Evolutionary conservation across 2,329 filamentous ascomycete genomes (phyloP), one percentile per base, ranked within the genome.

Genomic region (Penicillium janthinellum): DNA sequence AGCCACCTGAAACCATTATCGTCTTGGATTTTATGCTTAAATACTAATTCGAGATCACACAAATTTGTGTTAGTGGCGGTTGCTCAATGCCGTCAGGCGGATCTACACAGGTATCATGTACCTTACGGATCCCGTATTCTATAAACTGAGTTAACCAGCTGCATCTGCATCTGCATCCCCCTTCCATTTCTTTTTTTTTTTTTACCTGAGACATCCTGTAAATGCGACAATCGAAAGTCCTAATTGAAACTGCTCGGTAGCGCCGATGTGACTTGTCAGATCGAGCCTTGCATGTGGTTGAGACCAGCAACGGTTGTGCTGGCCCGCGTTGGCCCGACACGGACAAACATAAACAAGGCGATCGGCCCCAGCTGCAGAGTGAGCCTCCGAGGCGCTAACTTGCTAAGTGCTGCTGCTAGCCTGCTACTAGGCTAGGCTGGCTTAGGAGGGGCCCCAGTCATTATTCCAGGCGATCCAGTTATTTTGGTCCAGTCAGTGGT

Each of bases 271-370:
- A 65, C 61, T 58, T 42, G 59, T 64, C 57, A 51, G 54, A 59
- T 59, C 31, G 50, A 54, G 22, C 61, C 61, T 62, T 65, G 61
- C 61, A 64, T 57, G 37, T 54, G 45, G 59, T 62, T 62, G 59
- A 44, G 59, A 49, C 52, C 41, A 62, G 62, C 62, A 61, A 59
- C 59, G 58, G 56, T 35, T 22, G 53, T 53, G 54, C 15, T 57
- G 51, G 50, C 37, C 49, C 63, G 61, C 63, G 64, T 65, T 65
- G 64, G 57, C 64, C 64, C 49, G 64, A 60, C 64, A 65, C 64
- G 44, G 64, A 58, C 64, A 65, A 65, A 65, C 51, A 49, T 64
- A 67, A 67, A 65, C 44, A 47, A 47, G 44, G 4, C 41, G 41
- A 44, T 44, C 41, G 41, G 41, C 42, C 42, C 42, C 22, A 28